A percentile compares a stretch with the other conserved stretches of the same genome.
Evolutionary conservation across 2,329 filamentous ascomycete genomes (phyloP).

Genomic region (Acrocalymma vagum): DNA sequence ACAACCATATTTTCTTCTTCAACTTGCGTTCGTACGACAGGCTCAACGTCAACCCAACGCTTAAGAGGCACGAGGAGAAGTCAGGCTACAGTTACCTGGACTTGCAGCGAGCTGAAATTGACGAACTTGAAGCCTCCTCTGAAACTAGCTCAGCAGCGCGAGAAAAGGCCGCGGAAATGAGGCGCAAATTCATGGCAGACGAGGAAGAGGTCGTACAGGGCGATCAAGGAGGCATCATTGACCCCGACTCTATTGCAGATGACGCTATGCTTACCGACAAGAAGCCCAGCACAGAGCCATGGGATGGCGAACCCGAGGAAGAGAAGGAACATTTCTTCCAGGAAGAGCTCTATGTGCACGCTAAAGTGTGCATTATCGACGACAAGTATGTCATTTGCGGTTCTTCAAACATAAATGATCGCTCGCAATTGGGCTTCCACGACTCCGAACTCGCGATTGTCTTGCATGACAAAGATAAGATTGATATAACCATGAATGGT

Average conservation of each 20-base stretch:
- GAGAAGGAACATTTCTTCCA: conserved; percentile 92
- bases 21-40: conserved; percentile 94
- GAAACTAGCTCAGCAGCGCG: conserved; percentile 49
- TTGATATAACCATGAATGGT: conserved; percentile 81
- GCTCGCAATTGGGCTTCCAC: conserved; percentile 85
- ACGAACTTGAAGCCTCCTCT: conserved; percentile 76
- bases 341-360: conserved; percentile 95
- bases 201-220: conserved; percentile 50
- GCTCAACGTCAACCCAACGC: conserved; percentile 79
- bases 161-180: conserved; percentile 55
- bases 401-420: conserved; percentile 91
- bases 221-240: conserved; percentile 52
- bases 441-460: conserved; percentile 92
- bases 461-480: conserved; percentile 79
- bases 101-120: conserved; percentile 85
- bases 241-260: conserved; percentile 74
- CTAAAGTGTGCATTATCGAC: conserved; percentile 88
- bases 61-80: conserved; percentile 79
- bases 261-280: conserved; percentile 80
- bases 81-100: conserved; percentile 87
- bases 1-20: conserved; percentile 88
- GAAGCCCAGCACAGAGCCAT: conserved; percentile 73
- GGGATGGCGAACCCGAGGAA: conserved; percentile 76
- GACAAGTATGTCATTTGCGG: conserved; percentile 87
- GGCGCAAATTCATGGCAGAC: conserved; percentile 54